These are phyloP conservation scores for Metarhizium album DNA, from an alignment of 2,329 filamentous ascomycete species.

Conservation along the genomic window DNA sequence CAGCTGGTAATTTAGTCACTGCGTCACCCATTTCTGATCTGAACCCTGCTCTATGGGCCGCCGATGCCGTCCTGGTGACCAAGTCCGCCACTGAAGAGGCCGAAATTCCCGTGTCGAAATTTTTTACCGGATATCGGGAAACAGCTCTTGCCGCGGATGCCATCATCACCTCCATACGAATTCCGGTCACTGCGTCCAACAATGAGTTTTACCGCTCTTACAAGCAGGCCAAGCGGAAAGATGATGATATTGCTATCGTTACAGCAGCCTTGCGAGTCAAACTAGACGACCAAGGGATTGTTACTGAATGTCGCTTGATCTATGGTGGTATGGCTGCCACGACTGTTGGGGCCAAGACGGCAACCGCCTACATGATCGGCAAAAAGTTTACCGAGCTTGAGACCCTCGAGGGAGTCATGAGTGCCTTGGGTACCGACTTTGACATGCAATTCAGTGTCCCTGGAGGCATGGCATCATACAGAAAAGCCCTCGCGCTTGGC, in stretches of 20 bases:
- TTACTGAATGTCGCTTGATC: slow-evolving; percentile 67
- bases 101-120: slow-evolving; percentile 83
- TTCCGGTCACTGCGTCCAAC: slow-evolving; percentile 63
- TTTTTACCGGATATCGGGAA: slow-evolving; percentile 84
- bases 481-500: slow-evolving; percentile 78
- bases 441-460: slow-evolving; percentile 82
- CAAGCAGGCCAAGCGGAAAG: slow-evolving; percentile 94
- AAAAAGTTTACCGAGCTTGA: slow-evolving; percentile 70
- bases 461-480: slow-evolving; percentile 94
- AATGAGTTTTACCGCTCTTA: slow-evolving; percentile 83
- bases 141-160: slow-evolving; percentile 75
- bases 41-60: slow-evolving; percentile 86
- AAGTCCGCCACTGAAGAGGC: slow-evolving; percentile 63
- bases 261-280: slow-evolving; percentile 73
- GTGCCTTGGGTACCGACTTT: slow-evolving; percentile 80
- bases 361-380: slow-evolving; percentile 63
- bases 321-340: slow-evolving; percentile 94
- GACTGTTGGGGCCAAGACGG: slow-evolving; percentile 75
- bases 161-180: slow-evolving; percentile 76
- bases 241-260: slow-evolving; percentile 97
- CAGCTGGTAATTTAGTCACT: slow-evolving; percentile 86
- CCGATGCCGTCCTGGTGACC: slow-evolving; percentile 70
- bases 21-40: slow-evolving; percentile 94
- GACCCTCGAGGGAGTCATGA: slow-evolving; percentile 84
- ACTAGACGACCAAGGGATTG: slow-evolving; percentile 56